These are phyloP conservation scores for Venustampulla echinocandica DNA, from an alignment of 495 filamentous ascomycete genomes.

Conservation along the genomic window DNA sequence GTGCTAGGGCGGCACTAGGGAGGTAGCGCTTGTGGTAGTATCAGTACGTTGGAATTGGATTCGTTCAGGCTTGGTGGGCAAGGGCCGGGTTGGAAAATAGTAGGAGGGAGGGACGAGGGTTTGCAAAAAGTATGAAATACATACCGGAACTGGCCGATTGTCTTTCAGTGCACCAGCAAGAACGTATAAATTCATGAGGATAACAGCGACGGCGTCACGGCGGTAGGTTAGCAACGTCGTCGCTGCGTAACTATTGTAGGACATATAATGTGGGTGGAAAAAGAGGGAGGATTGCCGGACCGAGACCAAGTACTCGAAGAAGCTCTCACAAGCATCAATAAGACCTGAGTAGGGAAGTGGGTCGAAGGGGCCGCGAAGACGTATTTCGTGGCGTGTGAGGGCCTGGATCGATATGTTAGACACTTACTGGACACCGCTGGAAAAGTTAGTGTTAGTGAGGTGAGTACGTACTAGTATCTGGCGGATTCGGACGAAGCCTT, in stretches of 20 bases:
- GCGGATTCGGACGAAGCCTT: slow-evolving; percentile 49
- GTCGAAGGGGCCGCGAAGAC: slow-evolving; percentile 48
- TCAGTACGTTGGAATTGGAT: no score
- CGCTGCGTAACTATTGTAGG: slow-evolving; percentile 33
- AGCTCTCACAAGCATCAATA: slow-evolving; percentile 43
- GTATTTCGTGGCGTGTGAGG: slow-evolving; percentile 48
- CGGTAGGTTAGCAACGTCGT: slow-evolving; percentile 37
- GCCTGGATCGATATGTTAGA: slow-evolving; percentile 22
- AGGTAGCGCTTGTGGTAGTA: slow-evolving; percentile 42
- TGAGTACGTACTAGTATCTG: slow-evolving; percentile 38
- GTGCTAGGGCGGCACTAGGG: slow-evolving; percentile 41
- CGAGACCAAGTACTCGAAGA: slow-evolving; percentile 50
- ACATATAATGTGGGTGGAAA: slow-evolving; percentile 41
- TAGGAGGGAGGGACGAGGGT: background rate
- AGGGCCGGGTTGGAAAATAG: slow-evolving; percentile 13
- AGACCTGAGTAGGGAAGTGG: slow-evolving; percentile 46
- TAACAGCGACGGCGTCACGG: slow-evolving; percentile 46
- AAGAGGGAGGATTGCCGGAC: slow-evolving; percentile 49
- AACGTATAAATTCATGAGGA: slow-evolving; percentile 49
- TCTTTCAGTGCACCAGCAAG: slow-evolving; percentile 44
- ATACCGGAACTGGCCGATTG: slow-evolving; percentile 37
- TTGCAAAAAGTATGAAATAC: no score
- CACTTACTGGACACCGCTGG: background rate
- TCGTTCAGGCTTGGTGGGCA: background rate
- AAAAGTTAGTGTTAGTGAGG: background rate